phyloP scores from a whole-genome alignment of 2,329 filamentous ascomycete species.

The Teratosphaeria zuluensis region DNA sequence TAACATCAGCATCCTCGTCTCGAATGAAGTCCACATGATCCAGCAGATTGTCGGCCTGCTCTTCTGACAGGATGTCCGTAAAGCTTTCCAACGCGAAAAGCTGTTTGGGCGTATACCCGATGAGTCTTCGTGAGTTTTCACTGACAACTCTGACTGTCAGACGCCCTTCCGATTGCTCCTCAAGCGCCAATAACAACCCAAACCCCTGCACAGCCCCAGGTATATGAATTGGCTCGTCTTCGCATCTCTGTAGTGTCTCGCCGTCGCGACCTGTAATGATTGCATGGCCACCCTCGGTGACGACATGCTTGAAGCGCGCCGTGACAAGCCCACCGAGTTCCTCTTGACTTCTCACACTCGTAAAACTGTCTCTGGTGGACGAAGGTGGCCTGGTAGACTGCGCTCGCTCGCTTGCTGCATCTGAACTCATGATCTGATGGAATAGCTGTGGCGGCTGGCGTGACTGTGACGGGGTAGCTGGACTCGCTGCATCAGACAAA shows the following conservation, averaged over 20 bases:
- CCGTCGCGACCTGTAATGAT: conserved; percentile 72
- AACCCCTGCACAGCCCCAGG: conserved; percentile 76
- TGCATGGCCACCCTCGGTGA: conserved; percentile 68
- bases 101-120: conserved; percentile 67
- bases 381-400: conserved; percentile 23
- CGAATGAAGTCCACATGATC: conserved; percentile 84
- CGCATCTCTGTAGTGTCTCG: conserved; percentile 64
- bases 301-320: conserved; percentile 66
- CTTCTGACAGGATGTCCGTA: conserved; percentile 72
- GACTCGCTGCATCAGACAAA: background rate
- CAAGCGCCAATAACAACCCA: conserved; percentile 64
- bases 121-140: conserved; percentile 66
- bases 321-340: conserved; percentile 49
- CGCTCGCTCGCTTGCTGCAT: conserved; percentile 14
- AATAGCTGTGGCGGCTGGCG: conserved; percentile 5
- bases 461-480: background rate
- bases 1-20: conserved; percentile 69
- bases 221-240: conserved; percentile 84
- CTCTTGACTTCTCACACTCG: conserved; percentile 28
- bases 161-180: conserved; percentile 58
- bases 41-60: conserved; percentile 72
- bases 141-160: conserved; percentile 65
- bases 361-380: conserved; percentile 4
- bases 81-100: conserved; percentile 68
- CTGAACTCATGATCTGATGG: conserved; percentile 4